Percentiles rank a stretch among this genome's conserved stretches.
phyloP scores from a whole-genome alignment of 176 grass and related monocot genomes.

The bread wheat (Triticum aestivum) region IWGSC_CS_RefSeq_v2.1 NC_057808.1:357493333-357493832 shows the following conservation, averaged over 20 bases:
- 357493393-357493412: background rate
- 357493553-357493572: background rate
- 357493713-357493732: background rate
- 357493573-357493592: background rate
- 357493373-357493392: background rate
- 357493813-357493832: background rate
- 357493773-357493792: background rate
- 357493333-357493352: background rate
- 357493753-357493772: background rate
- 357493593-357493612: background rate
- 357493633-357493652: conserved; percentile 12
- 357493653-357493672: background rate
- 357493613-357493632: background rate
- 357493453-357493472: background rate
- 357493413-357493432: background rate
- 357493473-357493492: background rate
- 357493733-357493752: background rate
- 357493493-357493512: background rate
- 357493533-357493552: background rate
- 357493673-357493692: background rate
- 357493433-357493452: background rate
- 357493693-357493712: background rate
- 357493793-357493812: background rate
- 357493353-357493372: background rate
- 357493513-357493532: background rate